phyloP scores from a whole-genome alignment of 2,329 filamentous ascomycete species.

The Paecilomyces niveus region DNA sequence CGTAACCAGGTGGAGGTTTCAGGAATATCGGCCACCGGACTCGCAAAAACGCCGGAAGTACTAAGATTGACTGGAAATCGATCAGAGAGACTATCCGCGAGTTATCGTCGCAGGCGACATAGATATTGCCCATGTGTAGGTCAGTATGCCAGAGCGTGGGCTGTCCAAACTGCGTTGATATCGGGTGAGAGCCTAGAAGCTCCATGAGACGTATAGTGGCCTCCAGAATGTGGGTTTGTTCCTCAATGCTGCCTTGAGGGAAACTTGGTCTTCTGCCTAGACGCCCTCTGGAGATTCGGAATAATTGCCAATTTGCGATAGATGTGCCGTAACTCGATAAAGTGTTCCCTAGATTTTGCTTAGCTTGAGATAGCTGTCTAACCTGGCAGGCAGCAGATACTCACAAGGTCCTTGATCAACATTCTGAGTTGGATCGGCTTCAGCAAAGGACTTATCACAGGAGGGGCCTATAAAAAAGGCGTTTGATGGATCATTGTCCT shows the following conservation, averaged over 20 bases:
- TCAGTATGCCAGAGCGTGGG: neutral
- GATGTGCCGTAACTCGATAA: neutral
- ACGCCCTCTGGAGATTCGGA: neutral
- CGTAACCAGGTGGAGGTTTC: slow-evolving; percentile 9
- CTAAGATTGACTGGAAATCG: slow-evolving; percentile 17
- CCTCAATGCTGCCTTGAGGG: neutral
- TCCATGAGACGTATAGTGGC: neutral
- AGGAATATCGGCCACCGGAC: slow-evolving; percentile 20
- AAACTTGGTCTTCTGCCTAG: neutral
- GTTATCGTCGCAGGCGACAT: neutral
- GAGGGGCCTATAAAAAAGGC: too few relatives aligned
- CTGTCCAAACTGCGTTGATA: neutral
- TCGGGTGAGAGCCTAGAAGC: neutral
- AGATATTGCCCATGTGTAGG: neutral
- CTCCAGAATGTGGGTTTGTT: neutral
- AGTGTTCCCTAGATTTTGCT: neutral
- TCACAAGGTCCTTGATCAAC: too few relatives aligned
- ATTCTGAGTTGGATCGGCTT: too few relatives aligned
- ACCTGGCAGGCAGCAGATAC: neutral
- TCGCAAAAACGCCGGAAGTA: slow-evolving; percentile 22
- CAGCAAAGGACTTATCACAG: too few relatives aligned
- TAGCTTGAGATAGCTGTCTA: neutral
- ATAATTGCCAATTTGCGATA: neutral
- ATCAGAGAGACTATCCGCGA: slow-evolving; percentile 16
- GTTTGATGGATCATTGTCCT: too few relatives aligned